Percentiles rank a stretch among this genome's conserved stretches.
These are phyloP conservation scores for Rhododendron williamsianum DNA, from an alignment of 148 eudicot genomes.

Conservation along the genomic window DNA sequence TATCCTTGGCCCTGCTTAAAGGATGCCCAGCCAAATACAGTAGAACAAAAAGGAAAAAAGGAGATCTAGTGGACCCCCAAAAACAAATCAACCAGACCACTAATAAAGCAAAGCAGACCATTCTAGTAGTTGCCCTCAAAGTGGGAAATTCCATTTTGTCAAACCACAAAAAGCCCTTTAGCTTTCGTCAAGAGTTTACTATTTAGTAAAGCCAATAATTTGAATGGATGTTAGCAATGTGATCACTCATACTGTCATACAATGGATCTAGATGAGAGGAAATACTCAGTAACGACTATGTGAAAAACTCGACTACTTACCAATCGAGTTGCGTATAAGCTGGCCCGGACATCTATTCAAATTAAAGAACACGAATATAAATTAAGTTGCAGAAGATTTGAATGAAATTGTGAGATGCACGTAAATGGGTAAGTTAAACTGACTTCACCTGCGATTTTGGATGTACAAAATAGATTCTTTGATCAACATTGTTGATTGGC, in stretches of 20 bases:
- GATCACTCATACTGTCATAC: neutral
- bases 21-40: neutral
- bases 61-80: conserved; percentile 2
- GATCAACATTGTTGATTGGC: too few species aligned
- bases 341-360: too few species aligned
- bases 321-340: too few species aligned
- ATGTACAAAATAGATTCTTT: too few species aligned
- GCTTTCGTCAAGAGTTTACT: neutral
- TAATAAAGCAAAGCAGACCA: neutral
- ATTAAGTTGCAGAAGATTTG: too few species aligned
- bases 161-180: neutral
- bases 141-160: conserved; percentile 9
- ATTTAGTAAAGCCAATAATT: neutral
- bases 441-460: too few species aligned
- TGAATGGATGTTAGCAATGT: neutral
- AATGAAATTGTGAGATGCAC: too few species aligned
- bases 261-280: neutral
- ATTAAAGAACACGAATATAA: too few species aligned
- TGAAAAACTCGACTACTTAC: too few species aligned
- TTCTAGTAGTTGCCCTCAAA: neutral
- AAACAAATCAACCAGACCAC: neutral
- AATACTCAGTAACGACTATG: neutral
- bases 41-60: neutral
- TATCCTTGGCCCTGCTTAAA: neutral
- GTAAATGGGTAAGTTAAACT: too few species aligned